Base-by-base conservation (phyloP, 1,284 basidiomycete genomes). In the Phellopilus nigrolimitatus region DNA sequence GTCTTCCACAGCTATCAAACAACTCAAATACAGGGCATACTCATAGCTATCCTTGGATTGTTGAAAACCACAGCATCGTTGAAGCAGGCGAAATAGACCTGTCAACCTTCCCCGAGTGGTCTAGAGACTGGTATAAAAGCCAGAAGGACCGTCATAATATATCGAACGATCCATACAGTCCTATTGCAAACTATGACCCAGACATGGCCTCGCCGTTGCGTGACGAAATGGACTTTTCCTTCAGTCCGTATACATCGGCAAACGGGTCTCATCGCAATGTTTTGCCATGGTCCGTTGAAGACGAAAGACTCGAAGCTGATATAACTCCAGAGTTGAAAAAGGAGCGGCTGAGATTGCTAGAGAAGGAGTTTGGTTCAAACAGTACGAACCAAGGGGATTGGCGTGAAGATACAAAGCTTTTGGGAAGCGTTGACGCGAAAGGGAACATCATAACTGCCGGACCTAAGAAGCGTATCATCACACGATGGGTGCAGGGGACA, bases 281-380 rank as follows among this genome's bases (percentile, higher is more conserved):
- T 27, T 28, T 58, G n/a, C 57, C 57, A 21, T 58, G 57, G 57
- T 47, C 53, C 15, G 37, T 39, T 12, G 41, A 42, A 13, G 47
- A 47, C n/a, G 67, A 71, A 38, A 47, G 47, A 1, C 67, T 69
- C 56, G 66, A 63, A 22, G 61, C 66, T 1, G 66, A 69, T 1
- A 59, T 84, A 2, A 71, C 79, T 54, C 66, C 74, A 3, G 64
- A 71, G 9, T 66, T 78, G 41, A 84, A 83, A 61, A 78, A 82
- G 63, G 82, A 84, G 56, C 72, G 83, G 15, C 71, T 85, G 59
- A 74, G 81, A 3, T 83, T 85, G 80, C 70, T 87, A 7, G 79
- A 85, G 61, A 70, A 73, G 12, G 81, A 84, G 59, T 86, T 85
- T 63, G 62, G 60, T 5, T 66, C 65, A 40, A 63, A 59, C 10